phyloP scores from a whole-genome alignment of 2,329 filamentous ascomycete species.

The Stagonosporopsis rhizophila region DNA sequence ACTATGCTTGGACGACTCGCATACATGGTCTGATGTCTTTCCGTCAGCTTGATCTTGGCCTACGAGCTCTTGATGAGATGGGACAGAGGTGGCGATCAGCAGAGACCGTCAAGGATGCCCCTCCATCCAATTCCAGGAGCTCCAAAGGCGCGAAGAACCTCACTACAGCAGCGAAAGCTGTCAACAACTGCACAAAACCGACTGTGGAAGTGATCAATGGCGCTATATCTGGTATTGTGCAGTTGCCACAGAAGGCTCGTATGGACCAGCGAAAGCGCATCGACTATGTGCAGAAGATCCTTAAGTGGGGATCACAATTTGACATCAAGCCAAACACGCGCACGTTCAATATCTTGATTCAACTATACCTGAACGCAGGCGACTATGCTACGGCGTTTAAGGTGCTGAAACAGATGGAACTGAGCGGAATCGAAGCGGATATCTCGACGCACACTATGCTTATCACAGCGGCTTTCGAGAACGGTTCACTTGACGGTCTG shows the following conservation, averaged over 20 bases:
- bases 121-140: slow-evolving; percentile 16
- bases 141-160: slow-evolving; percentile 21
- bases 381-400: slow-evolving; percentile 57
- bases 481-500: slow-evolving; percentile 53
- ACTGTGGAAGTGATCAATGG: slow-evolving; percentile 73
- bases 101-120: slow-evolving; percentile 26
- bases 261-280: slow-evolving; percentile 51
- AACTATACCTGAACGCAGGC: slow-evolving; percentile 62
- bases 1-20: slow-evolving; percentile 72
- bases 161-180: slow-evolving; percentile 23
- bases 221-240: slow-evolving; percentile 68
- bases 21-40: slow-evolving; percentile 70
- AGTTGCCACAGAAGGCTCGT: slow-evolving; percentile 30
- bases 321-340: slow-evolving; percentile 56
- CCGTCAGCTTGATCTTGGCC: slow-evolving; percentile 62
- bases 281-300: slow-evolving; percentile 47
- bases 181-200: slow-evolving; percentile 62
- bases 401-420: slow-evolving; percentile 67
- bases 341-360: slow-evolving; percentile 74
- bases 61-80: slow-evolving; percentile 73
- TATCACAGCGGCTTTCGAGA: slow-evolving; percentile 65
- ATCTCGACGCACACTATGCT: slow-evolving; percentile 77
- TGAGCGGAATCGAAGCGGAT: slow-evolving; percentile 64
- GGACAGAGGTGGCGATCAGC: slow-evolving; percentile 62
- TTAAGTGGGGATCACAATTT: slow-evolving; percentile 53